These are phyloP conservation scores for Buxus sempervirens DNA, from an alignment of 164 flowering plant species.

Conservation along the genomic window DNA sequence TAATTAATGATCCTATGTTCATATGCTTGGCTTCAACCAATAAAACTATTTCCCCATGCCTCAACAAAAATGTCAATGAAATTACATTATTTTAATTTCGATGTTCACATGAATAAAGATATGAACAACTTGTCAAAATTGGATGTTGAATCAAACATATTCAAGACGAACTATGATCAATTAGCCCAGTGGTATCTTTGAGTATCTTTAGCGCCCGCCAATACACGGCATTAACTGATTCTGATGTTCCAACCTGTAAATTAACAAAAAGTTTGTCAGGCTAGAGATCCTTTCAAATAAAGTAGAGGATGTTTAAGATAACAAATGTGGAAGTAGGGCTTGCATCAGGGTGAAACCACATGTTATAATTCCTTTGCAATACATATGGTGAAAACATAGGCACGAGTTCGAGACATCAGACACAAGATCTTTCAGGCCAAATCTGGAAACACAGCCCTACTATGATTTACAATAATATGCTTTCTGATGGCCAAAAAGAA, in stretches of 20 bases:
- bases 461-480: background rate
- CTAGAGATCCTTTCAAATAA: background rate
- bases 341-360: no score
- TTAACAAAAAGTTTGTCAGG: background rate
- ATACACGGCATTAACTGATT: conserved; percentile 55
- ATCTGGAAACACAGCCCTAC: no score
- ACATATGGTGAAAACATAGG: no score
- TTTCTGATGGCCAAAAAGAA: background rate
- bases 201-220: conserved; percentile 81
- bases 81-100: no score
- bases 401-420: no score
- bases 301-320: background rate
- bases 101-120: background rate
- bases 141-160: background rate
- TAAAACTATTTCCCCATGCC: no score
- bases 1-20: background rate
- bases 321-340: background rate
- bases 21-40: no score
- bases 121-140: conserved; percentile 25
- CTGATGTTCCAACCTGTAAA: conserved; percentile 76
- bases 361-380: no score
- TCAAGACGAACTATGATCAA: conserved; percentile 18
- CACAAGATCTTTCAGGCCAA: no score
- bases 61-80: background rate
- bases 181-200: conserved; percentile 33